These are phyloP conservation scores for Hibiscus trionum DNA, from an alignment of 345 rosid species.

Conservation along the genomic window DNA sequence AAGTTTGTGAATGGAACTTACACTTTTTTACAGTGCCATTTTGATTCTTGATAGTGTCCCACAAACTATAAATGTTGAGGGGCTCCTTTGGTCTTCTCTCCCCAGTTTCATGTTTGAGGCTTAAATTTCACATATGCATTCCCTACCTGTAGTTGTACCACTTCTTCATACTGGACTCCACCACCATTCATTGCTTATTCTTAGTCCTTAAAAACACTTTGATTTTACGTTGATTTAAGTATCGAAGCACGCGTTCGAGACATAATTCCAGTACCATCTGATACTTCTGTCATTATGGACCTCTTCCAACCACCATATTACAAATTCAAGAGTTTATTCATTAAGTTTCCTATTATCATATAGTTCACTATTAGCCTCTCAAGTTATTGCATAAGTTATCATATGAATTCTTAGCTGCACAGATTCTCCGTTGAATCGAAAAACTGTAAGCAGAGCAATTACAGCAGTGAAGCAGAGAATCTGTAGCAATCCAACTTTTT, in stretches of 20 bases:
- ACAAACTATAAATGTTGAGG: conserved; percentile 5
- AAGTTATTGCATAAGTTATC: background rate
- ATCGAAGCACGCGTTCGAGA: background rate
- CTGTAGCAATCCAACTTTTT: background rate
- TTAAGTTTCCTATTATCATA: background rate
- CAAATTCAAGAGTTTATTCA: background rate
- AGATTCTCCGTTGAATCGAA: background rate
- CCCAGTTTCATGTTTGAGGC: background rate
- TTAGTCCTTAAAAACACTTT: background rate
- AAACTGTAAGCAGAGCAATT: background rate
- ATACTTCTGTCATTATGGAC: background rate
- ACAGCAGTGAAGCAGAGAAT: background rate
- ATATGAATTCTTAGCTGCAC: background rate
- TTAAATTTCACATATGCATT: background rate
- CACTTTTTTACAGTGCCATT: conserved; percentile 8
- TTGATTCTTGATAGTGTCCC: background rate
- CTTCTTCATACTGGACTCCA: background rate
- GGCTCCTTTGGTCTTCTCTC: background rate
- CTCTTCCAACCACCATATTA: background rate
- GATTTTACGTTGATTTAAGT: background rate
- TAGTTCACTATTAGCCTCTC: background rate
- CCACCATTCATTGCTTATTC: background rate
- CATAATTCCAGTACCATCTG: background rate
- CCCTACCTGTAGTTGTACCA: background rate
- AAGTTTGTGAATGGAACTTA: conserved; percentile 10